phyloP scores from a whole-genome alignment of 306 rosid genomes.

The Senna siamea region DNA sequence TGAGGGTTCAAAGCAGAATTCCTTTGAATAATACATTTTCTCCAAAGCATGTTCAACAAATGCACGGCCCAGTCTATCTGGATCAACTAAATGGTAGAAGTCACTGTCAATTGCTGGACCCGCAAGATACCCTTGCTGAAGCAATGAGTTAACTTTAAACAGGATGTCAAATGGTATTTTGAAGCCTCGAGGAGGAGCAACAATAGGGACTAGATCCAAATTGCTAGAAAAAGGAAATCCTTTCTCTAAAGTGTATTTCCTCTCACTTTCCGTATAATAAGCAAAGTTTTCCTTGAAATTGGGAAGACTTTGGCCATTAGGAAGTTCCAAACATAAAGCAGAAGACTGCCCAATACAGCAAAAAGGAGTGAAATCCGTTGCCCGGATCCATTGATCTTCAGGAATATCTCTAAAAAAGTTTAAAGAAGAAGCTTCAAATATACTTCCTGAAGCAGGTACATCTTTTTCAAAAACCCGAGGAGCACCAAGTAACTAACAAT shows the following conservation, averaged over 20 bases:
- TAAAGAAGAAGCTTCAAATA: constrained; percentile 40
- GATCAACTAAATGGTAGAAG: constrained; percentile 71
- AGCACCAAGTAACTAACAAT: constrained; percentile 64
- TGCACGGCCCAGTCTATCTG: constrained; percentile 34
- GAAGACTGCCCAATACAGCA: constrained; percentile 73
- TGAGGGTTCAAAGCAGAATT: constrained; percentile 70
- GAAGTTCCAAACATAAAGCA: constrained; percentile 67
- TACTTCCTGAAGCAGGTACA: constrained; percentile 23
- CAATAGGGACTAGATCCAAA: constrained; percentile 59
- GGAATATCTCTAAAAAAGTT: constrained; percentile 47
- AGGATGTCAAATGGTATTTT: constrained; percentile 63
- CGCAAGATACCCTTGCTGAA: constrained; percentile 70
- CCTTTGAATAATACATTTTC: constrained; percentile 57
- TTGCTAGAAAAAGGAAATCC: constrained; percentile 56
- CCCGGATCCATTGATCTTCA: constrained; percentile 72
- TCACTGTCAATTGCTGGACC: constrained; percentile 59
- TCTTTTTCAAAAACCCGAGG: constrained; percentile 68
- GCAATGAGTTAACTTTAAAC: constrained; percentile 69
- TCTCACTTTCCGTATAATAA: constrained; percentile 51
- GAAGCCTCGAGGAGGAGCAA: constrained; percentile 59
- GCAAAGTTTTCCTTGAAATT: constrained; percentile 66
- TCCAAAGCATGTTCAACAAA: constrained; percentile 65
- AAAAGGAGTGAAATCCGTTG: constrained; percentile 70
- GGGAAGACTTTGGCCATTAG: constrained; percentile 51
- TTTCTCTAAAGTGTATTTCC: constrained; percentile 42